Evolutionary conservation across 371 early-diverging fungal genomes (phyloP).

Genomic region (Coemansia sp.): DNA sequence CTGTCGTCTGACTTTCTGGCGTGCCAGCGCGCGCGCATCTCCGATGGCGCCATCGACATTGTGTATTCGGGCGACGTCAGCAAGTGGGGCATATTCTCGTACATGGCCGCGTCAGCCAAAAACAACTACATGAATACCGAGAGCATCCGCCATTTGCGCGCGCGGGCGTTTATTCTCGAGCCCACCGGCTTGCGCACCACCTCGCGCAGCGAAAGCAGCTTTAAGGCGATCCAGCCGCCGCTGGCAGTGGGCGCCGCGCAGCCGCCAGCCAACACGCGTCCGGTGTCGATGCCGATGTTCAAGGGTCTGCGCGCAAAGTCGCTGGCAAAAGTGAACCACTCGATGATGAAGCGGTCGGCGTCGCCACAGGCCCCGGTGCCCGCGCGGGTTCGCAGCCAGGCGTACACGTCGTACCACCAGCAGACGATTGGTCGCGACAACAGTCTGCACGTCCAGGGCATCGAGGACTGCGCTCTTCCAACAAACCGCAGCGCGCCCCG

Average conservation of each 20-base stretch:
- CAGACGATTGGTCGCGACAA: slow-evolving; percentile 29
- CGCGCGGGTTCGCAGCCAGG: slow-evolving; percentile 46
- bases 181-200: slow-evolving; percentile 51
- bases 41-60: slow-evolving; percentile 56
- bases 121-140: slow-evolving; percentile 51
- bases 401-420: slow-evolving; percentile 42
- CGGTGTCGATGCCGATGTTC: slow-evolving; percentile 21
- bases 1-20: slow-evolving; percentile 55
- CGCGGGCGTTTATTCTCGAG: slow-evolving; percentile 55
- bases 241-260: background rate
- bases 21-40: slow-evolving; percentile 50
- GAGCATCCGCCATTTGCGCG: slow-evolving; percentile 43
- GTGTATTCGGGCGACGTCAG: slow-evolving; percentile 42
- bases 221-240: slow-evolving; percentile 21
- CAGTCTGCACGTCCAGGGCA: slow-evolving; percentile 27
- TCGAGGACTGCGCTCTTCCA: background rate
- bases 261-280: background rate
- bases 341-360: background rate
- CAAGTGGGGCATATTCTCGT: slow-evolving; percentile 45
- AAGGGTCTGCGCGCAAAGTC: slow-evolving; percentile 22
- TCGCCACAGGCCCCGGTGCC: slow-evolving; percentile 36
- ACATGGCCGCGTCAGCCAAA: slow-evolving; percentile 36
- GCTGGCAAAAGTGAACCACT: background rate
- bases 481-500: slow-evolving; percentile 8
- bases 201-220: slow-evolving; percentile 21